Conservation (phyloP, 2,329 filamentous ascomycete genomes). For the Sporothrix variecibatus region DNA sequence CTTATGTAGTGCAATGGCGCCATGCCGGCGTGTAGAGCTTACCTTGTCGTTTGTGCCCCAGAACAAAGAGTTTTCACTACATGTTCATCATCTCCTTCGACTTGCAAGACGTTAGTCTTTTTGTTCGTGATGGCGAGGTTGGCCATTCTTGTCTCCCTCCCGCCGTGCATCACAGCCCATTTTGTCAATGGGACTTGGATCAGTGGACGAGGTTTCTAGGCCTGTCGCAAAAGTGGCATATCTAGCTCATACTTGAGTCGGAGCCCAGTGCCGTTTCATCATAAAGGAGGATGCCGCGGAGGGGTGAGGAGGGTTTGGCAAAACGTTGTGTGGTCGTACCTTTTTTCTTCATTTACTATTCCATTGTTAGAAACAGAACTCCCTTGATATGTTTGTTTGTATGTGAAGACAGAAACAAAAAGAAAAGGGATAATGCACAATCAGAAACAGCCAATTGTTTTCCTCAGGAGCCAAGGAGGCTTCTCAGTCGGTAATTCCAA, state of each 20-base stretch:
- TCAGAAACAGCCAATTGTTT: conserved; percentile 88
- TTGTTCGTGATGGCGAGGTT: neutral
- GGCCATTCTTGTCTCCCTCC: neutral
- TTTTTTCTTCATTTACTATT: conserved; percentile 2
- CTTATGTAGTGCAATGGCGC: neutral
- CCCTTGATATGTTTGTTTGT: neutral
- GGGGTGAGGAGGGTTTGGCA: neutral
- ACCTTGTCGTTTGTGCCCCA: conserved; percentile 16
- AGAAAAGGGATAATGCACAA: conserved; percentile 33
- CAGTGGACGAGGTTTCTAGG: conserved; percentile 99
- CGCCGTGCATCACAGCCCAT: conserved; percentile 16
- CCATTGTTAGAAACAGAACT: conserved; percentile 1
- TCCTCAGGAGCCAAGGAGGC: conserved; percentile 62
- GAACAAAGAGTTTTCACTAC: neutral
- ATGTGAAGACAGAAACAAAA: neutral
- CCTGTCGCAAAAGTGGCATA: conserved; percentile 90
- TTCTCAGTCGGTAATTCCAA: conserved; percentile 96
- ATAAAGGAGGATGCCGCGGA: conserved; percentile 45
- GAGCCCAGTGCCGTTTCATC: conserved; percentile 99
- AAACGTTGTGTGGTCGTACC: conserved; percentile 15
- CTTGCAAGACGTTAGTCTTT: conserved; percentile 24
- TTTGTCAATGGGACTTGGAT: conserved; percentile 43
- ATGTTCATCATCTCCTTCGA: neutral
- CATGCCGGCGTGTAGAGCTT: conserved; percentile 12
- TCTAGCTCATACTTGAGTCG: conserved; percentile 76